Base-by-base conservation (phyloP, 106 monocot species). In the Hemerocallis citrina region DNA sequence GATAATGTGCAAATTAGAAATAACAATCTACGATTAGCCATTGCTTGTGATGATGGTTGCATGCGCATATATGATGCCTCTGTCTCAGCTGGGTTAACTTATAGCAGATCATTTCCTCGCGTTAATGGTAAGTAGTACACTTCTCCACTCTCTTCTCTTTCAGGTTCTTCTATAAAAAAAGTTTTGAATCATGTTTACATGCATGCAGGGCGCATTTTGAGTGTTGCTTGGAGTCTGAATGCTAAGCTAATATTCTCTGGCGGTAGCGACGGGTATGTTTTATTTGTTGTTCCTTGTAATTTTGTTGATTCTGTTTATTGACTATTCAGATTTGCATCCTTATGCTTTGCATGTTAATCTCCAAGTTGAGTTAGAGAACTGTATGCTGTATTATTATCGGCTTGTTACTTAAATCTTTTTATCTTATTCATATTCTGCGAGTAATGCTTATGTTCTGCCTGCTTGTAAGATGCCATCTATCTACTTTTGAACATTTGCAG, bases 21-120 rank as follows among this genome's bases (percentile, higher is more conserved):
- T 48, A 61, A 62, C 24, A 65, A 68, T 41, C 70, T 66, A 49
- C 75, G 76, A 5, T 48, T 98, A 48, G 96, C 91, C 12, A 45
- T 98, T 69, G 96, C 96, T 12, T 98, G 96, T 75, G 88, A 88
- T 71, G 96, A 98, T 85, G 91, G 96, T 20, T 91, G 82, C 62
- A 34, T 98, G 16, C 81, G 91, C 17, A 52, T 98, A 34, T 98
- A 88, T 68, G 25, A 35, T 66, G 43, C 54, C 4, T 75, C 86
- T 60, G 87, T 76, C 55, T 54, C 68, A 25, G 75, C 77, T 67
- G 79, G 47, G 28, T 37, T 98, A 63, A 71, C 69, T 70, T 92
- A 88, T 72, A 66, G 22, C 21, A 77, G 91, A 54, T 73, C 91
- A 24, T 85, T 92, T 47, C 91, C 96, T 28, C 87, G 91, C 59